A percentile compares a stretch with the other conserved stretches of the same genome.
Conservation (phyloP, 768 basidiomycete species). For the Agrocybe pediades region DNA sequence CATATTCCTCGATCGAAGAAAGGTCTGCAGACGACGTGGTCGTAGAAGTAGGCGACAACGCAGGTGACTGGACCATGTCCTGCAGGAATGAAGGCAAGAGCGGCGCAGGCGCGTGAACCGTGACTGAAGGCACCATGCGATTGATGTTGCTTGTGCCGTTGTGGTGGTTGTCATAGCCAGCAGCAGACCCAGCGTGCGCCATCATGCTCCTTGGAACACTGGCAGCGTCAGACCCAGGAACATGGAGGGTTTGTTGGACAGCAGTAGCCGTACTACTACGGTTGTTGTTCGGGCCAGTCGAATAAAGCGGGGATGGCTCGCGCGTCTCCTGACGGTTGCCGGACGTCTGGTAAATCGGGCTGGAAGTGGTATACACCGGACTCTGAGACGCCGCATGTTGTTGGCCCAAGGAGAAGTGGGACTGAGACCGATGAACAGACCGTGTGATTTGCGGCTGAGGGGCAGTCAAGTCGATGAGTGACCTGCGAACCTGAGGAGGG, state of each 20-base stretch:
- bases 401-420: conserved; percentile 48
- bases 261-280: conserved; percentile 12
- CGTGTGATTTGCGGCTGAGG: conserved; percentile 18
- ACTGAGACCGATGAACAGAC: conserved; percentile 51
- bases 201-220: conserved; percentile 1
- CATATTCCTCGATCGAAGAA: conserved; percentile 63
- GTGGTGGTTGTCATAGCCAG: background rate
- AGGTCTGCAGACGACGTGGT: conserved; percentile 69
- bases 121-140: conserved; percentile 15
- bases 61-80: conserved; percentile 72
- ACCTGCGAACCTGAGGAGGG: conserved; percentile 44
- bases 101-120: conserved; percentile 45
- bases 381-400: conserved; percentile 34
- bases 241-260: background rate
- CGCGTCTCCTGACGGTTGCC: conserved; percentile 27
- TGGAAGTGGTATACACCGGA: conserved; percentile 27
- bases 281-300: conserved; percentile 36
- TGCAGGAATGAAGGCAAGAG: conserved; percentile 80
- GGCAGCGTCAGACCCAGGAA: background rate
- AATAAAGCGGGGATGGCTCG: conserved; percentile 39
- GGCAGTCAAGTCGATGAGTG: conserved; percentile 33
- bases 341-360: conserved; percentile 76
- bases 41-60: conserved; percentile 53
- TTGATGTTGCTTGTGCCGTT: conserved; percentile 9
- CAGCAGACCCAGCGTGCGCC: background rate